A percentile compares a stretch with the other conserved stretches of the same genome.
These are phyloP conservation scores for Punica granatum DNA, from an alignment of 345 rosid genomes.

Conservation along the genomic window DNA sequence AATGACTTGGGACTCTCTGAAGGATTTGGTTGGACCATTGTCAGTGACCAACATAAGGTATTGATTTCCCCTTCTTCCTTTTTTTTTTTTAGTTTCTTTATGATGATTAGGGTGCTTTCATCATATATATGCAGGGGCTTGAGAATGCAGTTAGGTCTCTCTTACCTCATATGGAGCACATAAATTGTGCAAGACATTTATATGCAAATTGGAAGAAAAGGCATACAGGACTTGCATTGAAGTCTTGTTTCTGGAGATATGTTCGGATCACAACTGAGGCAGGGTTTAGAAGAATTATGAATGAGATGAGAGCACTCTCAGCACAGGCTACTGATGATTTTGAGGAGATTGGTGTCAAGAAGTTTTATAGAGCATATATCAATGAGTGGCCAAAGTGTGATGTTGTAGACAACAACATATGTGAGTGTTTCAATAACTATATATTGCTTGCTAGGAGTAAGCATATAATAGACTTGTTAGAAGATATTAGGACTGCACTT, in stretches of 20 bases:
- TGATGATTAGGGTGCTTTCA: no score
- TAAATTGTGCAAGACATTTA: not conserved
- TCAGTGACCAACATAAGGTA: conserved; percentile 1
- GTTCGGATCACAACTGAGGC: not conserved
- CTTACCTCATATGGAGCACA: not conserved
- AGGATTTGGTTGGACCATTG: not conserved
- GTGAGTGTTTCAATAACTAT: not conserved
- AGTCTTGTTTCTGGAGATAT: not conserved
- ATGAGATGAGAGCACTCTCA: not conserved
- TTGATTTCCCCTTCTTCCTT: not conserved
- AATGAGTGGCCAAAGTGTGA: not conserved
- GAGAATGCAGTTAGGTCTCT: not conserved
- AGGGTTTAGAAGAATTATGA: not conserved
- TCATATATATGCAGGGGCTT: not conserved
- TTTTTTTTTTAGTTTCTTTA: no score
- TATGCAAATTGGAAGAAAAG: conserved; percentile 4
- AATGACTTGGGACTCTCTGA: not conserved
- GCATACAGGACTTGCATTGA: not conserved
- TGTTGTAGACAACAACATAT: not conserved
- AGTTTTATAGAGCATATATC: not conserved
- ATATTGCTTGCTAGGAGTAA: not conserved
- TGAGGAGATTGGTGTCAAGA: not conserved
- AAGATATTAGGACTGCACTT: not conserved
- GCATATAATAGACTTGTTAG: not conserved
- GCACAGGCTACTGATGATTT: not conserved